Evolutionary conservation across 768 basidiomycete species (phyloP).

Genomic region (Epithele typhae): DNA sequence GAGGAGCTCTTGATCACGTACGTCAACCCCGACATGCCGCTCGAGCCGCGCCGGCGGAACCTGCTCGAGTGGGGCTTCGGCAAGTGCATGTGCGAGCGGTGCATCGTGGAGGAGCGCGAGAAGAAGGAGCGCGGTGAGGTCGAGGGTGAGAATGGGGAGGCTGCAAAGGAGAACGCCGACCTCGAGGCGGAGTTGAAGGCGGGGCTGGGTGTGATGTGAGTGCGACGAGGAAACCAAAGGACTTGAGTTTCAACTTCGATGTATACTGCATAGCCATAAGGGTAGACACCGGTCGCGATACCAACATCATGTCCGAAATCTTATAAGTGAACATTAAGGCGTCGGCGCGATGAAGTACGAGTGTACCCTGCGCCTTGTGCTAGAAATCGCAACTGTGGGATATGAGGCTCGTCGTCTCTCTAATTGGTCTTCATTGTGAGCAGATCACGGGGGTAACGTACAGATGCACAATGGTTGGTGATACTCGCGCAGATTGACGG

Average conservation of each 20-base stretch:
- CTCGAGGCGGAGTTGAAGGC: constrained; percentile 61
- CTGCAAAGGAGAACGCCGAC: constrained; percentile 24
- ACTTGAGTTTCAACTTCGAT: background rate
- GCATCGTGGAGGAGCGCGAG: constrained; percentile 49
- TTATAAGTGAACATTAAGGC: no score
- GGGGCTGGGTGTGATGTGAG: constrained; percentile 49
- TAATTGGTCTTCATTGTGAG: no score
- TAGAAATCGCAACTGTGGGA: no score
- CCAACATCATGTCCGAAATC: no score
- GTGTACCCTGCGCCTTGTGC: no score
- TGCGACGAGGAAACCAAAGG: background rate
- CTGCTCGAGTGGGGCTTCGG: constrained; percentile 76
- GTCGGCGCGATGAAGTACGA: no score
- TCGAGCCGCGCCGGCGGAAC: constrained; percentile 43
- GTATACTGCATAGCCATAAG: background rate
- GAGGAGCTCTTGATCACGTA: constrained; percentile 80
- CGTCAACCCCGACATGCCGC: constrained; percentile 57
- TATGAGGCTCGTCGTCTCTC: no score
- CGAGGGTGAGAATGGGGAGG: background rate
- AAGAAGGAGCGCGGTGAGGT: constrained; percentile 7
- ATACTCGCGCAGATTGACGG: no score
- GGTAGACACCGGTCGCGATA: no score
- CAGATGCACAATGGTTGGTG: background rate
- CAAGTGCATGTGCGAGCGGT: constrained; percentile 63
- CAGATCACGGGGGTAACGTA: background rate